These are phyloP conservation scores for Acmispon strigosus DNA, from an alignment of 306 rosid genomes.

Conservation along the genomic window DNA sequence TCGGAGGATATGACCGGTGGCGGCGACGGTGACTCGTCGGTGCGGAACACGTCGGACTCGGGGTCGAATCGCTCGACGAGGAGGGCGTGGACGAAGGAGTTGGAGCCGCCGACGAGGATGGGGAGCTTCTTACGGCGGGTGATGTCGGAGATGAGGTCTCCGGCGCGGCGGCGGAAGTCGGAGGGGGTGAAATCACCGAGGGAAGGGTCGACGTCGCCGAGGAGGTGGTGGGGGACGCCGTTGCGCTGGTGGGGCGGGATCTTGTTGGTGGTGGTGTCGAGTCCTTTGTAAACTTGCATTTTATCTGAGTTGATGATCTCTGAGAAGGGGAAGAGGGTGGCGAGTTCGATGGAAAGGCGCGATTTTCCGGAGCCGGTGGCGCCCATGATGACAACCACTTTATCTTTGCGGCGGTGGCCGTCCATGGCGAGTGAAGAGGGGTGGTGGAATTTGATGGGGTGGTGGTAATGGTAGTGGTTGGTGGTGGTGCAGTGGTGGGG, in stretches of 20 bases:
- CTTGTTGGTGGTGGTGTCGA: slow-evolving; percentile 87
- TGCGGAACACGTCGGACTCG: slow-evolving; percentile 29
- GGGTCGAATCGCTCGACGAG: slow-evolving; percentile 46
- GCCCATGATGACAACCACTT: slow-evolving; percentile 68
- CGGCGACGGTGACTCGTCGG: not conserved
- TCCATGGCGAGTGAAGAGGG: slow-evolving; percentile 38
- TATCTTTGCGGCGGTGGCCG: slow-evolving; percentile 44
- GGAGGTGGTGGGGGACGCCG: slow-evolving; percentile 67
- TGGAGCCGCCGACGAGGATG: slow-evolving; percentile 77
- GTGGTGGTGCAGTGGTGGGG: too few relatives aligned
- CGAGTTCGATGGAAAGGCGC: slow-evolving; percentile 73
- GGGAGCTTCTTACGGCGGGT: slow-evolving; percentile 42
- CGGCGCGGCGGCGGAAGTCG: slow-evolving; percentile 50
- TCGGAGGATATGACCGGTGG: slow-evolving; percentile 40
- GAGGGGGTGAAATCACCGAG: slow-evolving; percentile 45
- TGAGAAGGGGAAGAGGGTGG: slow-evolving; percentile 43
- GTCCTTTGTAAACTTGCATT: slow-evolving; percentile 77
- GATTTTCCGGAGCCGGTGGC: slow-evolving; percentile 91
- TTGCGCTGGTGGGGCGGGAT: slow-evolving; percentile 47
- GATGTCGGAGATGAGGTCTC: slow-evolving; percentile 27
- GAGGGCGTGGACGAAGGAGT: slow-evolving; percentile 73
- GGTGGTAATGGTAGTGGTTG: not conserved
- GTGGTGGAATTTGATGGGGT: not conserved
- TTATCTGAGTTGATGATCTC: slow-evolving; percentile 88
- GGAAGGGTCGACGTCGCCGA: slow-evolving; percentile 50